Conservation (phyloP, 345 rosid species). For the Arabidopsis suecica region DNA sequence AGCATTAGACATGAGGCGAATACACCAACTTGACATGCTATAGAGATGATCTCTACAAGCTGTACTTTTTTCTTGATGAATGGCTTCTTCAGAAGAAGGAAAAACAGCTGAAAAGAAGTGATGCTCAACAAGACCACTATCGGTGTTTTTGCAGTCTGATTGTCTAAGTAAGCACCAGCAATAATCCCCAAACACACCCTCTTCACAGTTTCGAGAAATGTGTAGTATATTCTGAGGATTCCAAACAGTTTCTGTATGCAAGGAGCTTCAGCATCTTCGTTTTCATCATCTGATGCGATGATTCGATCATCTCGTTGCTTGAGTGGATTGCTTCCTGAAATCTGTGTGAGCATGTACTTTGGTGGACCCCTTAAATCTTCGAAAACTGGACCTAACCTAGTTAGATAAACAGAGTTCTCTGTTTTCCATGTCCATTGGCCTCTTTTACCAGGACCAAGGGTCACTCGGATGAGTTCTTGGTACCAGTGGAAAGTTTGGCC, state of each 20-base stretch:
- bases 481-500: constrained; percentile 86
- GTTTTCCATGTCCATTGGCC: constrained; percentile 97
- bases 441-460: constrained; percentile 92
- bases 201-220: constrained; percentile 64
- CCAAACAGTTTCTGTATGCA: constrained; percentile 90
- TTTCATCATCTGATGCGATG: constrained; percentile 92
- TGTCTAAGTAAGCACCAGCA: constrained; percentile 65
- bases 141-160: constrained; percentile 59
- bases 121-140: constrained; percentile 59
- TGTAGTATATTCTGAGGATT: constrained; percentile 91
- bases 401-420: constrained; percentile 51
- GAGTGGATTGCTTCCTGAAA: constrained; percentile 54
- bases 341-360: constrained; percentile 93
- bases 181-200: constrained; percentile 67
- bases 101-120: constrained; percentile 85
- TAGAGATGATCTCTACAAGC: constrained; percentile 75
- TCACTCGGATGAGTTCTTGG: constrained; percentile 79
- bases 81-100: constrained; percentile 86
- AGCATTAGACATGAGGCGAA: constrained; percentile 63
- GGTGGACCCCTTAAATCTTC: constrained; percentile 97
- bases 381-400: constrained; percentile 72
- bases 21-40: constrained; percentile 64
- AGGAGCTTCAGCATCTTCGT: constrained; percentile 95
- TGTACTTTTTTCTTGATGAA: constrained; percentile 92
- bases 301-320: constrained; percentile 59